Base-by-base conservation (phyloP, 371 early-diverging fungal genomes). In the Mucor indicus region DNA sequence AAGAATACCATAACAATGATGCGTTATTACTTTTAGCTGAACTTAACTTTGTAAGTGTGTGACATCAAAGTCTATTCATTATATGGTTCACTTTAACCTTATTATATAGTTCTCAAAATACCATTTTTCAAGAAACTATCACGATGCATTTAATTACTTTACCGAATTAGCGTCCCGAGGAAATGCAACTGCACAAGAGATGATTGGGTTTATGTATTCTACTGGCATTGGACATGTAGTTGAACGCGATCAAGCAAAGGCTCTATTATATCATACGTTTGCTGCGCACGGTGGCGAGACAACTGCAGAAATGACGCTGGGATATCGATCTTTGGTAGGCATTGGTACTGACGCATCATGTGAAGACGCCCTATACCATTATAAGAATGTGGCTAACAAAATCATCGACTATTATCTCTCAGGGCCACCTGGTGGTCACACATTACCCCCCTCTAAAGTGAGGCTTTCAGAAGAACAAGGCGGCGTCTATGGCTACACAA, bases 171-270 rank as follows among this genome's bases (percentile, higher is more conserved):
- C 88, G 0, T 60, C 69, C 17, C 49, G 55, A 19, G 97, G 95
- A 31, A 87, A 93, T 57, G 77, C 91, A 4, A 80, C 85, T 4
- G 96, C 92, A 12, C 97, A 93, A 57, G 85, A 91, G 27, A 86
- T 87, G 77, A 62, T 94, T 5, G 97, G 95, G 6, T 80, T 92
- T 48, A 83, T 93, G 67, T 87, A 93, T 62, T 84, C 96, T 2
- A 90, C 95, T 0, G 96, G 95, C 1, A 57, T 96, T 29, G 96
- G 94, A 9, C 67, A 81, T 38, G 73, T 64, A 3, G 85, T 84
- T 10, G 60, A 77, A 55, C 48, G 81, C 12, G 79, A 85, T 53
- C 82, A 84, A 53, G 83, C 77, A 17, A 69, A 76, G 69, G 91
- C 92, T 7, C 55, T 87, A 6, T 54, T 95, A 9, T 92, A 95